Evolutionary conservation across 164 flowering plant species (phyloP), one percentile per base, ranked within the genome.

Genomic region (Taxillus chinensis): DNA sequence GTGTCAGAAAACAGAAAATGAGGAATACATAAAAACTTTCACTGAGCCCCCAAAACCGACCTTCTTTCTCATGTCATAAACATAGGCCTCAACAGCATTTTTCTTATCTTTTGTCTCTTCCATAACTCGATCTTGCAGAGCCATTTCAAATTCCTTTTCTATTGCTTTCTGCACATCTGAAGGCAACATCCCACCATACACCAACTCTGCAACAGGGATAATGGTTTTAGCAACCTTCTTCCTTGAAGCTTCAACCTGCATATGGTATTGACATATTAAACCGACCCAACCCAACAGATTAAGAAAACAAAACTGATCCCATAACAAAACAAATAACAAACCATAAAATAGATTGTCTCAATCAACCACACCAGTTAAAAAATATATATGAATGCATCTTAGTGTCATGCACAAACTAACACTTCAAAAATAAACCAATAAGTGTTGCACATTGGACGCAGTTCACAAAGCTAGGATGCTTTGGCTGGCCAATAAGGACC

Each of bases 91-190:
- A 59, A 90, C 97, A 60, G 96, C 96, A 79, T 92, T 92, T 78
- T 92, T 92, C 74, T 65, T 83, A 71, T 90, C 98, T 63, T 92
- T 92, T 0, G 98, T 92, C 63, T 92, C 96, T 71, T 92, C 98
- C 98, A 92, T 90, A 17, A 92, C 86, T 14, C 96, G 83, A 59
- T 90, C 98, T 74, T 92, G 98, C 71, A 92, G 68, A 41, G 96
- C 96, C 98, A 92, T 87, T 71, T 92, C 98, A 77, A 89, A 92
- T 67, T 92, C 98, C 74, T 92, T 92, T 66, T 92, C 98, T 5
- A 84, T 77, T 42, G 92, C 93, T 57, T 87, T 92, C 62, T 92
- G 89, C 64, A 92, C 69, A 74, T 87, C 98, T 40, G 61, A 83
- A 9, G 86, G 66, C 5, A 41, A 51, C 80, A 87, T 69, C 37